Evolutionary conservation across 106 monocot species (phyloP).

Genomic region (Triglochin maritima): DNA sequence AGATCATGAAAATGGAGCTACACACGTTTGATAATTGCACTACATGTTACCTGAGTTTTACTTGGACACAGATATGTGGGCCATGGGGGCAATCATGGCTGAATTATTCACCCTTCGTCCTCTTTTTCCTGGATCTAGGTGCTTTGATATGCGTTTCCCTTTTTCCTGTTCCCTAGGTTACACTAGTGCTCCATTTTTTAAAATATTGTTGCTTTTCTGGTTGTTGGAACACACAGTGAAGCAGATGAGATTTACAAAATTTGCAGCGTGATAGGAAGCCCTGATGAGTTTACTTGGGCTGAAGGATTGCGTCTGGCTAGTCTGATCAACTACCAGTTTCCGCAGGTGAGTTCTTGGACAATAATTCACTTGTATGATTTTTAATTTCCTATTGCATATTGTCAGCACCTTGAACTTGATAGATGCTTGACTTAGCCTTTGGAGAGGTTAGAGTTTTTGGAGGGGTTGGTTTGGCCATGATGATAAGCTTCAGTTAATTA

Average conservation of each 20-base stretch:
- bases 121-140: constrained; percentile 98
- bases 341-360: constrained; percentile 5
- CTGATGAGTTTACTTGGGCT: constrained; percentile 37
- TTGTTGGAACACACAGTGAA: constrained; percentile 29
- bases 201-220: not conserved
- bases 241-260: constrained; percentile 71
- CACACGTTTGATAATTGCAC: not conserved
- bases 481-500: too few species aligned
- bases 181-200: not conserved
- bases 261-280: constrained; percentile 67
- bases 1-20: not conserved
- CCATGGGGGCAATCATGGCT: constrained; percentile 98
- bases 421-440: too few species aligned
- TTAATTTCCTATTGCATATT: not conserved
- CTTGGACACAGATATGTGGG: constrained; percentile 77
- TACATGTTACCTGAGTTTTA: not conserved
- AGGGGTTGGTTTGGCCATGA: too few species aligned
- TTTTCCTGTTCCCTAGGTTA: not conserved
- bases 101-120: constrained; percentile 86
- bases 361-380: not conserved
- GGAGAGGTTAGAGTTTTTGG: too few species aligned
- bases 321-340: constrained; percentile 51
- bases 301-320: constrained; percentile 53
- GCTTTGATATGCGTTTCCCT: not conserved
- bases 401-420: not conserved